Base-by-base conservation (phyloP, 2,329 filamentous ascomycete species). In the Coniochaeta sp. region DNA sequence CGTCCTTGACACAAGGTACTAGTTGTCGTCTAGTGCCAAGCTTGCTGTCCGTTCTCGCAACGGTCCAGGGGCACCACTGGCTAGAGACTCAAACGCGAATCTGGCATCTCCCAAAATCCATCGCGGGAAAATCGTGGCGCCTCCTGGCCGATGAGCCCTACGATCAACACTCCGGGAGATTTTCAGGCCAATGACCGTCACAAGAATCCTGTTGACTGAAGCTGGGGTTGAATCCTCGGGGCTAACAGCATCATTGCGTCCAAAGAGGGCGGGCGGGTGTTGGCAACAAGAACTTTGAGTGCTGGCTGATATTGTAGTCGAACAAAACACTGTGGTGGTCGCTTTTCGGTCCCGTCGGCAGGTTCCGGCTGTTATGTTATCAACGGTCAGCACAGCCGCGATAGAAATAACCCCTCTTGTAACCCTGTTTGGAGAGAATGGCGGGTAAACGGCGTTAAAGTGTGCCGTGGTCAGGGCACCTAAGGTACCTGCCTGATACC, bases 161-260 rank as follows among this genome's bases (percentile, higher is more conserved):
- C 43, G 43, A 47, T 12, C 19, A 5, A 26, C 12, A 9, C 43
- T 47, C 24, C 43, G 22, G 3, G 19, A 12, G 5, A 14, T 24
- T 17, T 28, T 31, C 17, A 52, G 22, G 55, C 66, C 65, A 67
- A 68, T 67, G 40, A 36, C 17, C 2, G 22, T 55, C 31, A n/a
- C 63, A 63, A 66, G 60, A 66, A 66, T 66, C 54, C 60, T 64
- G 67, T 67, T 68, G 65, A 65, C 67, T 68, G 56, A 52, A 58
- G n/a, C 19, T 55, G 43, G 44, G 40, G 34, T 57, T 12, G 28
- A n/a, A 34, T 36, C 43, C 50, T 44, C 26, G 47, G 36, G 19
- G 28, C 52, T 34, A 28, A 9, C 58, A 43, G 38, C 38, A 43
- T n/a, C 38, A 19, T 43, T 19, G 38, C n/a, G 16, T 43, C 16